phyloP scores from a whole-genome alignment of 371 early-diverging fungal species.

The Batrachochytrium dendrobatidis region DNA sequence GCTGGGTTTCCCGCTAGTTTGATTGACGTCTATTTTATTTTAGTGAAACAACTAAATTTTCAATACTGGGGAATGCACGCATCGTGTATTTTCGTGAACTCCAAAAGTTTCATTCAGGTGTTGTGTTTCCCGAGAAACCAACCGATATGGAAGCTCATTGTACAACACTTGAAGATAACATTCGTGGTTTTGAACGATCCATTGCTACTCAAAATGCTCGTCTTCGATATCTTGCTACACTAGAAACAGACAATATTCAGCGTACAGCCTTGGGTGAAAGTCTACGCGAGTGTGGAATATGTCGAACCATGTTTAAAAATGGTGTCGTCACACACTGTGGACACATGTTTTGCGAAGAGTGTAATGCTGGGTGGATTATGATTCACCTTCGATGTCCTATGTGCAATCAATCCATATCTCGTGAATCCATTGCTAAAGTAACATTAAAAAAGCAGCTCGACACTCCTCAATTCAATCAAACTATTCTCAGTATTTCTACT shows the following conservation, averaged over 20 bases:
- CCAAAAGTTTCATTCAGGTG: constrained; percentile 48
- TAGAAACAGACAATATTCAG: constrained; percentile 21
- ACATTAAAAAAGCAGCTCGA: background rate
- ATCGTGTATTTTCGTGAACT: constrained; percentile 51
- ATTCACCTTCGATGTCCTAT: constrained; percentile 32
- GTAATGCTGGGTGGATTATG: constrained; percentile 39
- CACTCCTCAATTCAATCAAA: too few species aligned
- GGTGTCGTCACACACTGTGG: constrained; percentile 59
- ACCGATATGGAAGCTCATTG: constrained; percentile 4
- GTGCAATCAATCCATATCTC: constrained; percentile 25
- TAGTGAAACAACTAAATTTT: constrained; percentile 15
- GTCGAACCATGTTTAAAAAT: constrained; percentile 38
- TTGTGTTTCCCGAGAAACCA: constrained; percentile 17
- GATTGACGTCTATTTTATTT: background rate
- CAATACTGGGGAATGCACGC: constrained; percentile 34
- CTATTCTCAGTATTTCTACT: too few species aligned
- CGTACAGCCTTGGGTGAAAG: constrained; percentile 17
- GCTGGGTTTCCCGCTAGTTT: too few species aligned
- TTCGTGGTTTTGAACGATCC: constrained; percentile 3
- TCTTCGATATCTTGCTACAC: constrained; percentile 38
- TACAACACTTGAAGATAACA: constrained; percentile 4
- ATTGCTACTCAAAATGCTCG: constrained; percentile 24
- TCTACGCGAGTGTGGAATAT: constrained; percentile 47
- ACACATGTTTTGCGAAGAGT: constrained; percentile 46
- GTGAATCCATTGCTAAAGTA: background rate